These are phyloP conservation scores for Citrullus colocynthis DNA, from an alignment of 306 rosid species.

Conservation along the genomic window DNA sequence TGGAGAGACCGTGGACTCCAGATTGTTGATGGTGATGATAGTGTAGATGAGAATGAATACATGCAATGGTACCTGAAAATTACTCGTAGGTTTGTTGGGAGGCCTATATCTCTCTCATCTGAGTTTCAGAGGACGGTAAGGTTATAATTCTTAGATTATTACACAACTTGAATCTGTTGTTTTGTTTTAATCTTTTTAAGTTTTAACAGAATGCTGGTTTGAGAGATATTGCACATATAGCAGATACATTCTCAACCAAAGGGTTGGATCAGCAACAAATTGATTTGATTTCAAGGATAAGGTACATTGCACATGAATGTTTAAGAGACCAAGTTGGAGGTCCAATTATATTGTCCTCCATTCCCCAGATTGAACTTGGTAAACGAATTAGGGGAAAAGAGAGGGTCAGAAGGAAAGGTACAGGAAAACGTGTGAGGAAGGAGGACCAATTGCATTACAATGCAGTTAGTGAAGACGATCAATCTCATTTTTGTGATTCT, in stretches of 20 bases:
- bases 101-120: slow-evolving; percentile 92
- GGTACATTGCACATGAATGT: slow-evolving; percentile 79
- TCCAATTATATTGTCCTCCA: slow-evolving; percentile 35
- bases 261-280: slow-evolving; percentile 81
- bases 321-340: slow-evolving; percentile 93
- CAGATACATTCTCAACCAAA: slow-evolving; percentile 73
- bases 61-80: slow-evolving; percentile 80
- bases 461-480: slow-evolving; percentile 65
- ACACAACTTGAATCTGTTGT: background rate
- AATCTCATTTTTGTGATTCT: slow-evolving; percentile 53
- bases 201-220: slow-evolving; percentile 83
- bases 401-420: slow-evolving; percentile 80
- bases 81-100: slow-evolving; percentile 92
- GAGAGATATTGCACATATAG: slow-evolving; percentile 87
- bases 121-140: slow-evolving; percentile 99
- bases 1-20: slow-evolving; percentile 63
- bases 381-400: slow-evolving; percentile 85
- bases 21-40: slow-evolving; percentile 64
- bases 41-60: slow-evolving; percentile 70
- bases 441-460: slow-evolving; percentile 46
- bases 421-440: slow-evolving; percentile 68
- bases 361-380: slow-evolving; percentile 55
- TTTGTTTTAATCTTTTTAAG: slow-evolving; percentile 1
- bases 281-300: slow-evolving; percentile 68
- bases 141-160: slow-evolving; percentile 15